Base-by-base conservation (phyloP, 176 grass and related monocot species). In the Urochloa ruziziensis region DNA sequence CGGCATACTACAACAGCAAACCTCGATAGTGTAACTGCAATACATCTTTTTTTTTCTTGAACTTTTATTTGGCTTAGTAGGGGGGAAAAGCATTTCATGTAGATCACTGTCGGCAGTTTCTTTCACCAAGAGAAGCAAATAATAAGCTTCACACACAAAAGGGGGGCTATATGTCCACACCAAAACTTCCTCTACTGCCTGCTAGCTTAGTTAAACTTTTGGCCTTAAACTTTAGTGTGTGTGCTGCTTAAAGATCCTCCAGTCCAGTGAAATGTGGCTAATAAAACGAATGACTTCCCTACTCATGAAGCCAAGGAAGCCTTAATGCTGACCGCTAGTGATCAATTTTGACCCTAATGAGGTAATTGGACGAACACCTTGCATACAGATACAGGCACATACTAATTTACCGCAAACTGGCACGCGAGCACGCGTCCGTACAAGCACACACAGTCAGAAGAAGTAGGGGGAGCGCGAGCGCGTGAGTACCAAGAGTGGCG, bases 401-500 rank as follows among this genome's bases (percentile, higher is more conserved):
- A 13, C 28, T 17, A 32, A 73, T 12, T 19, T 4, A 21, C 28
- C 48, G 8, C 16, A 17, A 5, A 28, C 44, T 18, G 11, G 16
- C 40, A n/a, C n/a, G n/a, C n/a, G n/a, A n/a, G n/a, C n/a, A n/a
- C n/a, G n/a, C 34, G 51, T 23, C 52, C 52, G 52, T 9, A 10
- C 33, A 17, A 0, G 21, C 65, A 24, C 65, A 36, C 67, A 8
- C 6, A 28, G 7, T 28, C 17, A 29, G 52, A 57, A 57, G 74
- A 40, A 27, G 8, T 47, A 48, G 65, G 59, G 60, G 40, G 36
- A 18, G 28, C 34, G 48, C 56, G 8, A 28, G 29, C 23, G 39
- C 2, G 40, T 47, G 54, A 44, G 19, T 79, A 90, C 88, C 88
- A 11, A 98, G 85, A 69, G 96, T 95, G 57, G 93, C 91, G 19